These are phyloP conservation scores for Glebionis coronaria DNA, from an alignment of 129 eudicot genomes.

Conservation along the genomic window DNA sequence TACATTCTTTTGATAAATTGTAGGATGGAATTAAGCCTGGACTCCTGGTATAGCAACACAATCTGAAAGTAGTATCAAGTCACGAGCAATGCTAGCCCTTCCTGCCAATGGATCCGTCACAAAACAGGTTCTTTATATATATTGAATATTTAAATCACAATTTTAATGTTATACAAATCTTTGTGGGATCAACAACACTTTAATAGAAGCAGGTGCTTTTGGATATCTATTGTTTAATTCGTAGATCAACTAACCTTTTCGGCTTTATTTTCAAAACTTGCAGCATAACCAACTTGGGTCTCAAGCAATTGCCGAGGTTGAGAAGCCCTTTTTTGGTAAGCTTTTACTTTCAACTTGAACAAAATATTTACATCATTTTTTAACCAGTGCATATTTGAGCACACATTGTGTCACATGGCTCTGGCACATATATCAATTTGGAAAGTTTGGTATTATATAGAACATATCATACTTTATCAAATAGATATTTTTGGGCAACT, in stretches of 20 bases:
- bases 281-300: constrained; percentile 43
- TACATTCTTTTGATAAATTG: constrained; percentile 15
- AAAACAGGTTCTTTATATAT: constrained; percentile 54
- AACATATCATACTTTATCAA: no score
- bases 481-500: no score
- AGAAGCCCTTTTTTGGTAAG: constrained; percentile 60
- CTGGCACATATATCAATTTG: no score
- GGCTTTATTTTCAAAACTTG: neutral
- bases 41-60: constrained; percentile 61
- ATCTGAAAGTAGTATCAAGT: constrained; percentile 66
- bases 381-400: no score
- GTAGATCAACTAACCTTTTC: neutral
- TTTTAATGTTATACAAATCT: constrained; percentile 9
- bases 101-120: constrained; percentile 67
- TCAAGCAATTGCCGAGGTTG: constrained; percentile 68
- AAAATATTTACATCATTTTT: neutral
- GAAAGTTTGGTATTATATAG: no score
- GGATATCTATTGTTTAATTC: neutral
- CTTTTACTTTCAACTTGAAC: neutral
- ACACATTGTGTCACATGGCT: no score
- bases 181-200: neutral
- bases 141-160: constrained; percentile 11
- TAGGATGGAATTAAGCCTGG: constrained; percentile 79
- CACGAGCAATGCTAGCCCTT: constrained; percentile 81
- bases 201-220: neutral